Percentiles rank a stretch among this genome's conserved stretches.
phyloP scores from a whole-genome alignment of 257 asterid genomes.

The Coffea canephora region DNA sequence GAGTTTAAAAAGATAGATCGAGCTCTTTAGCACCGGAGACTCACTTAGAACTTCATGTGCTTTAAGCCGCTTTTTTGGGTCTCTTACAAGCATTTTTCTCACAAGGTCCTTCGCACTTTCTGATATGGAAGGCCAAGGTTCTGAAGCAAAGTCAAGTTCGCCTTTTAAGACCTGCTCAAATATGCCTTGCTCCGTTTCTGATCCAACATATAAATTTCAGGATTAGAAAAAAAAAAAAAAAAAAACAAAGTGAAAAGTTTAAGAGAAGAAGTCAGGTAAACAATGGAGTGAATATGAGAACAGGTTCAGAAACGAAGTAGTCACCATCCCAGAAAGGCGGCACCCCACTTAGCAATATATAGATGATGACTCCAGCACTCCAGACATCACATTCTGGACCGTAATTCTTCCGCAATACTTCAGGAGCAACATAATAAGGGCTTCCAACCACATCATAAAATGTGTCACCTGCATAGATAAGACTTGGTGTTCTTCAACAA shows the following conservation, averaged over 20 bases:
- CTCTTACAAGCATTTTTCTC: conserved; percentile 58
- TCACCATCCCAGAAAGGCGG: conserved; percentile 75
- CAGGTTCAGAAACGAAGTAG: neutral
- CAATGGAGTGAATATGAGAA: neutral
- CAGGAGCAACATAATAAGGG: conserved; percentile 71
- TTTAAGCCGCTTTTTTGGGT: conserved; percentile 54
- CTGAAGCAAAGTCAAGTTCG: conserved; percentile 62
- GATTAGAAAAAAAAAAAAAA: conserved; percentile 1
- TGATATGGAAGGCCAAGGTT: conserved; percentile 71
- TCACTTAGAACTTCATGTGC: conserved; percentile 73
- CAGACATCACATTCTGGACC: conserved; percentile 69
- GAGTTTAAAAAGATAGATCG: conserved; percentile 1
- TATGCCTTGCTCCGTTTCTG: conserved; percentile 70
- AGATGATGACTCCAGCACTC: conserved; percentile 74
- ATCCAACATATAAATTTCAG: conserved; percentile 17
- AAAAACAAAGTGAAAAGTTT: neutral
- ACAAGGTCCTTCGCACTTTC: conserved; percentile 68
- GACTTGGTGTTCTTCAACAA: conserved; percentile 23
- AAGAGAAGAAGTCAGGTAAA: neutral
- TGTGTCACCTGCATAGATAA: conserved; percentile 40
- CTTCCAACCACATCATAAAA: conserved; percentile 66
- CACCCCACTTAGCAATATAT: conserved; percentile 60
- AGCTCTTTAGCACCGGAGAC: conserved; percentile 21
- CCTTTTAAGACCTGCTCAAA: conserved; percentile 73
- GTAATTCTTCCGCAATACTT: conserved; percentile 52